Evolutionary conservation across 2,329 filamentous ascomycete species (phyloP).

Genomic region (Colletotrichum camelliae): DNA sequence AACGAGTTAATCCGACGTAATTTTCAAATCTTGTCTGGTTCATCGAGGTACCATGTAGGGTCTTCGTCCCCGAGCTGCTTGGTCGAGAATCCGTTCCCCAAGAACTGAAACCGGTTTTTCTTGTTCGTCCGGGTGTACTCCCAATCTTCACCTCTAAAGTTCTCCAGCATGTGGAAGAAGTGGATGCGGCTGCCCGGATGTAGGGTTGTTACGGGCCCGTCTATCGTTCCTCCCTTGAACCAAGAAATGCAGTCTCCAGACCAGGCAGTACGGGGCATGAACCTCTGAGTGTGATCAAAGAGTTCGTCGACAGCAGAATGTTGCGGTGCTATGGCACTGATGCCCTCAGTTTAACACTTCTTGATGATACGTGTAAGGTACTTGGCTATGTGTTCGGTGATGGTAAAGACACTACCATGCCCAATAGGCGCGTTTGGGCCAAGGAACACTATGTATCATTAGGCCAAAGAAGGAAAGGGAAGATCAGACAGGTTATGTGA

Average conservation of each 20-base stretch:
- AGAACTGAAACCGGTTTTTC: slow-evolving; percentile 26
- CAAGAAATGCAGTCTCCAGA: slow-evolving; percentile 32
- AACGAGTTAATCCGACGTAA: not conserved
- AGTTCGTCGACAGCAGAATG: slow-evolving; percentile 32
- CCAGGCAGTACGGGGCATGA: slow-evolving; percentile 36
- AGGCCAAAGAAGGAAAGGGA: rapidly evolving
- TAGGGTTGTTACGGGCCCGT: slow-evolving; percentile 28
- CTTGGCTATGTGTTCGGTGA: slow-evolving; percentile 30
- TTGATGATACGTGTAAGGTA: slow-evolving; percentile 36
- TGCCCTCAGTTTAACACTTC: slow-evolving; percentile 33
- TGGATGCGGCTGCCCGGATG: slow-evolving; percentile 23
- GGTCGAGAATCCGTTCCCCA: slow-evolving; percentile 29
- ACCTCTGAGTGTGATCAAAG: slow-evolving; percentile 30
- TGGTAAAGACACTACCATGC: slow-evolving; percentile 27
- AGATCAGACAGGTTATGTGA: rapidly evolving
- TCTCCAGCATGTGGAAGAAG: slow-evolving; percentile 24
- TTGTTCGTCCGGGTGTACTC: slow-evolving; percentile 27
- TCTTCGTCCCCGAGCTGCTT: slow-evolving; percentile 37
- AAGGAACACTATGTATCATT: slow-evolving; percentile 13
- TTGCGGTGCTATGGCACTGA: slow-evolving; percentile 30
- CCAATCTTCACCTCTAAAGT: slow-evolving; percentile 29
- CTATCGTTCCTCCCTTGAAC: slow-evolving; percentile 30
- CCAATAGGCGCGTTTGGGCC: slow-evolving; percentile 26
- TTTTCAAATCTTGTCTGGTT: not conserved
- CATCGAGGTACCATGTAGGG: slow-evolving; percentile 48